phyloP scores from a whole-genome alignment of 345 rosid species.

The Barbarea vulgaris region DNA sequence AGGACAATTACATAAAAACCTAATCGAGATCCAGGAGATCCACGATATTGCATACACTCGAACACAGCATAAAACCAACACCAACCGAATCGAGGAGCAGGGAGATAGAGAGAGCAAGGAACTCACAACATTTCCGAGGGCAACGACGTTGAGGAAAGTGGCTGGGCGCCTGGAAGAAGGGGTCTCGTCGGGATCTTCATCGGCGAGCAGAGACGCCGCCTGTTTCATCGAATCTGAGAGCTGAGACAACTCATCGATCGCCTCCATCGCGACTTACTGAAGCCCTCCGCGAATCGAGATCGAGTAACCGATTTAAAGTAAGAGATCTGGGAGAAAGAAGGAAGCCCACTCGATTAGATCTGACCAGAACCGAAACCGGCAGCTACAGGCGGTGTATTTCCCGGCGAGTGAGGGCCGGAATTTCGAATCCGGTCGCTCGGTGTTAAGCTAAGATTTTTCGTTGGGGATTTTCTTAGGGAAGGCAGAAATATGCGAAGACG shows the following conservation, averaged over 20 bases:
- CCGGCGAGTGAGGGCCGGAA: conserved; percentile 30
- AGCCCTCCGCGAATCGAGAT: conserved; percentile 25
- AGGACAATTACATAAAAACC: conserved; percentile 1
- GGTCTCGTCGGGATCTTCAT: conserved; percentile 79
- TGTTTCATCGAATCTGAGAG: conserved; percentile 92
- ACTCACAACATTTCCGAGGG: conserved; percentile 91
- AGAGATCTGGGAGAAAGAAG: conserved; percentile 37
- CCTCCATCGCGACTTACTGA: conserved; percentile 64
- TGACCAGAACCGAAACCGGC: conserved; percentile 25
- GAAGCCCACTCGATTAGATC: conserved; percentile 28
- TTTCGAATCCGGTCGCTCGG: conserved; percentile 17
- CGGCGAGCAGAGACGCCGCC: conserved; percentile 87
- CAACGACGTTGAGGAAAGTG: conserved; percentile 81
- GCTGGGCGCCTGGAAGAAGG: conserved; percentile 66
- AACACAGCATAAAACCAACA: conserved; percentile 2
- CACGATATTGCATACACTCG: conserved; percentile 28
- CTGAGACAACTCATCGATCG: conserved; percentile 88
- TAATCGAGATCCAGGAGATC: conserved; percentile 44
- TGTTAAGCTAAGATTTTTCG: conserved; percentile 20
- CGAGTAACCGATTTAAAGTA: conserved; percentile 24
- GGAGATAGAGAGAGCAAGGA: neutral
- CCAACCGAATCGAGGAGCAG: neutral
- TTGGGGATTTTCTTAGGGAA: neutral
- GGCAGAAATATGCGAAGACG: conserved; percentile 18
- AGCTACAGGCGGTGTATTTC: neutral